Evolutionary conservation across 225 moss, liverwort and hornwort species (phyloP), one percentile per base, ranked within the genome.

Genomic region (Antitrichia curtipendula): DNA sequence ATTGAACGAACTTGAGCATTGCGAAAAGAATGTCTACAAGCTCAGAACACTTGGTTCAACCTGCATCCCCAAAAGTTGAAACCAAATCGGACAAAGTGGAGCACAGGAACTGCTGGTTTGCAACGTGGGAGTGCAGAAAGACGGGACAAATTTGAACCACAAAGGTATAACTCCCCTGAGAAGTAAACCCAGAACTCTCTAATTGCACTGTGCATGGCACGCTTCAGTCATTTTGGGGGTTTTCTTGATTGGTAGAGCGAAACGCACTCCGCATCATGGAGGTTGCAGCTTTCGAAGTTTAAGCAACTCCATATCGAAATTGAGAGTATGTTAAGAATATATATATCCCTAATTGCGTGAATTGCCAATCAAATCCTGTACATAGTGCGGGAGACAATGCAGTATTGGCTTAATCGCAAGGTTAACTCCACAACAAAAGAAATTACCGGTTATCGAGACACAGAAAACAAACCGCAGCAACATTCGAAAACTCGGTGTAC

Each of bases 271-370:
- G 29, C 65, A 59, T 87, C 82, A 82, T 25, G 52, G 71, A 41
- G 52, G 43, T 66, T 85, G 83, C 81, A 53, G 75, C 62, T 72
- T 90, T 24, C 95, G 93, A 87, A 95, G 85, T 80, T 91, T 2
- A 77, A 56, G 56, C 45, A 36, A 76, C 54, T 76, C n/a, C 10
- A n/a, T 54, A 16, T 76, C 16, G 76, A 57, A 60, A 34, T 50
- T 28, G 4, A 74, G 60, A 23, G 9, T 38, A 50, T 49, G 57
- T 22, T 49, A 72, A 59, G 64, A 54, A 24, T 28, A 29, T 9
- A 29, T 9, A 17, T 14, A 29, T 58, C 62, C 54, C 70, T 87
- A 56, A 41, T 65, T 65, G 34, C 49, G 22, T 3, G 18, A 64
- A 60, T 59, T 43, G 31, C 34, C 63, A 61, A 53, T 63, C 32